Evolutionary conservation across 1,139 yeast species (phyloP), one percentile per base, ranked within the genome.

Genomic region (Zhuliangozyma blackwelliae): DNA sequence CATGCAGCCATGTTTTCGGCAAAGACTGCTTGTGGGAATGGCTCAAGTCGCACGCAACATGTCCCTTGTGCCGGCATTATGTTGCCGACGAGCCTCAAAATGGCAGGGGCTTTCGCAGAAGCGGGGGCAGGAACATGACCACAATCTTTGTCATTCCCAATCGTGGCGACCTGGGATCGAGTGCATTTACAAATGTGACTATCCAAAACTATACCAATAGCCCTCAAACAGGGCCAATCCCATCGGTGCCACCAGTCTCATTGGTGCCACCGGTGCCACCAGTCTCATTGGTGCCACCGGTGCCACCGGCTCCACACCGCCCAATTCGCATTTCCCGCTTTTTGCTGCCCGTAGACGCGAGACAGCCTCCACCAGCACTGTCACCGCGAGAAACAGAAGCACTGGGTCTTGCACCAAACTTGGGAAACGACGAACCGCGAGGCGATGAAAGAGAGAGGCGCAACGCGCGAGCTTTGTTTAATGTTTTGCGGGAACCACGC

Each of bases 1-100:
- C 96, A 0, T 90, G 97, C 59, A 79, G 79, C 8, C 96, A 86
- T 53, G 52, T 77, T 1, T 86, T 87, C 63, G 95, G 96, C 5
- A 71, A 77, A 44, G 72, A 73, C 22, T 88, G 97, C 61, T 63
- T 86, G 29, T 71, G 66, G 43, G 83, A 81, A 47, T 88, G 97
- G 97, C 73, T 88, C 36, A 69, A 71, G 41, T 65, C 70, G 33
- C 77, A 82, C 40, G 68, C 77, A 26, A 77, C 87, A 1, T 88
- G 97, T 56, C 97, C 97, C 0, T 63, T 87, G 38, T 88, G 97
- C 53, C 75, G 96, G 41, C 63, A 63, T 22, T 65, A 73, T 2
- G 75, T 84, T 22, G 41, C 36, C 7, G 75, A 72, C 6, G 45
- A 41, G 10, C 27, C 39, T 5, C 34, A 29, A 7, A 39, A 34